A percentile compares a stretch with the other conserved stretches of the same genome.
Conservation (phyloP, 2,329 filamentous ascomycete genomes). For the Metarhizium anisopliae region DNA sequence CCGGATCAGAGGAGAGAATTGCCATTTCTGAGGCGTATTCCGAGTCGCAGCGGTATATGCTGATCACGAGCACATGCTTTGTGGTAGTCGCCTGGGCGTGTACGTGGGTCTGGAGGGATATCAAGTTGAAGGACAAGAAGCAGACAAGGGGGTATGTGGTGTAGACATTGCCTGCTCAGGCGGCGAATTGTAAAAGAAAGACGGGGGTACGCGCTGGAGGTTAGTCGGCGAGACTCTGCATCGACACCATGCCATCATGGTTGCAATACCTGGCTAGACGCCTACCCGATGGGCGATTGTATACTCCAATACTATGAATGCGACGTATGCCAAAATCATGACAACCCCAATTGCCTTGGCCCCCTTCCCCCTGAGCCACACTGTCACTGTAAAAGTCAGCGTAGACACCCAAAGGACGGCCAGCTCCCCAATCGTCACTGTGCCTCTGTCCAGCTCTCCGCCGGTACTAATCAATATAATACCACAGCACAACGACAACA, state of each 20-base stretch:
- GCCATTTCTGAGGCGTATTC: slow-evolving; percentile 2
- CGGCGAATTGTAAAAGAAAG: too few species aligned
- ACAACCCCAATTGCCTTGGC: not conserved
- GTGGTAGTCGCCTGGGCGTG: not conserved
- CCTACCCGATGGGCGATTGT: not conserved
- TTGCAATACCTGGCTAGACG: not conserved
- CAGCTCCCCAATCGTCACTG: slow-evolving; percentile 8
- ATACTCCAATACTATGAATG: not conserved
- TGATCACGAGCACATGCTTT: not conserved
- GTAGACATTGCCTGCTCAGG: too few species aligned
- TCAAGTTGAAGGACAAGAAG: not conserved
- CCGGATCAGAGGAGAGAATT: not conserved
- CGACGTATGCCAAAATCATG: not conserved
- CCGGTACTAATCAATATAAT: slow-evolving; percentile 17
- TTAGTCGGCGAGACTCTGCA: too few species aligned
- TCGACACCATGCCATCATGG: too few species aligned
- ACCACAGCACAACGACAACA: slow-evolving; percentile 40
- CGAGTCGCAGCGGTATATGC: slow-evolving; percentile 3
- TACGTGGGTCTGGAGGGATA: slow-evolving; percentile 1
- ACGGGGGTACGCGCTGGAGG: too few species aligned
- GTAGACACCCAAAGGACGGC: slow-evolving; percentile 12
- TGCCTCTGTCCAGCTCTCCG: slow-evolving; percentile 7
- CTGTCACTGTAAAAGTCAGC: slow-evolving; percentile 9
- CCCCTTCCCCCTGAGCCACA: slow-evolving; percentile 11
- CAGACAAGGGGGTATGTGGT: too few species aligned